A percentile compares a stretch with the other conserved stretches of the same genome.
Evolutionary conservation across 139 green algal genomes (phyloP).

Genomic region (Chlorella sp.): DNA sequence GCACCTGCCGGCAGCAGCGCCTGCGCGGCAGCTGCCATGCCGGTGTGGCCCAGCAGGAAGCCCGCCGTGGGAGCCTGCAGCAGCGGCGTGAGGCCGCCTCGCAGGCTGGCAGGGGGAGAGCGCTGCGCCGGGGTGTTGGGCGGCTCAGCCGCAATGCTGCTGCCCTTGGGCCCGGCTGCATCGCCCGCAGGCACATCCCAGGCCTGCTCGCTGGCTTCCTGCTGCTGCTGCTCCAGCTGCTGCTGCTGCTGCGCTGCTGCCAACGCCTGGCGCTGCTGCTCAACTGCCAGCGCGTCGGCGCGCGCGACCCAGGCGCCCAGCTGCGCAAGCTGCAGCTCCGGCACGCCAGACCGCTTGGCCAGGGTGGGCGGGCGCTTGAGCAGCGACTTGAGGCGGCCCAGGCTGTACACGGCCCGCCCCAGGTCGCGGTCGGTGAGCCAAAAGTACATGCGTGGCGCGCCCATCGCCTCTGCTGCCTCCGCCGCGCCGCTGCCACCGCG

Average conservation of each 20-base stretch:
- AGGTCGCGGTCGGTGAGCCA: constrained; percentile 37
- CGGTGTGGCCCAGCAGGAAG: constrained; percentile 12
- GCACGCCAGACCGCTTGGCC: constrained; percentile 35
- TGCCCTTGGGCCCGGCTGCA: neutral
- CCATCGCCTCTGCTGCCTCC: neutral
- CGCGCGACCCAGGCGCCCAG: constrained; percentile 34
- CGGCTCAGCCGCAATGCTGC: neutral
- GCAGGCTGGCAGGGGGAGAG: neutral
- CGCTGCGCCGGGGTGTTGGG: neutral
- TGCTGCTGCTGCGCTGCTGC: constrained; percentile 14
- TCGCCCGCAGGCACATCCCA: too few species aligned
- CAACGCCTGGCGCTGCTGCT: neutral
- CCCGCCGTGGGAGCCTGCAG: neutral
- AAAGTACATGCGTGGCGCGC: constrained; percentile 36
- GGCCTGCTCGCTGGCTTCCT: too few species aligned
- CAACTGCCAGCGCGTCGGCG: constrained; percentile 5
- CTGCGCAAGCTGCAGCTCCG: constrained; percentile 34
- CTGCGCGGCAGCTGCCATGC: neutral
- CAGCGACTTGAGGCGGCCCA: constrained; percentile 45
- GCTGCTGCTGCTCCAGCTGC: neutral
- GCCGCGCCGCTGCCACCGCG: neutral
- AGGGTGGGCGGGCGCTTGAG: constrained; percentile 45
- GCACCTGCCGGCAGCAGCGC: neutral
- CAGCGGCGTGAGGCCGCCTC: constrained; percentile 5
- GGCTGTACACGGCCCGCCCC: neutral